These are phyloP conservation scores for Mucor lusitanicus DNA, from an alignment of 371 early-diverging fungal genomes.

Conservation along the genomic window DNA sequence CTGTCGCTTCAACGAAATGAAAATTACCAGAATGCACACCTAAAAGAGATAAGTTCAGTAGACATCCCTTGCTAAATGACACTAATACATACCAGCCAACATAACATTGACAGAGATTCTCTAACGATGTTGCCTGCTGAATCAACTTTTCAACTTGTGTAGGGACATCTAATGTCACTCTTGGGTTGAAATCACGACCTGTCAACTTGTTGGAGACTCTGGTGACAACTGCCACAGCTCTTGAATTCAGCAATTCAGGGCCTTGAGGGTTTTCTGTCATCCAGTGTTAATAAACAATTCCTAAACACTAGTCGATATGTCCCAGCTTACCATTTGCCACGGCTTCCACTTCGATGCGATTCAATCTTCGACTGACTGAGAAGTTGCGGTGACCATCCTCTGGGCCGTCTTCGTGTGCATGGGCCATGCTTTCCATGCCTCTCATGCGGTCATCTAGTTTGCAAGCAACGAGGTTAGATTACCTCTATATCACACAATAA, in stretches of 20 bases:
- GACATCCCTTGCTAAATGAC: background rate
- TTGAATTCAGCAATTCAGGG: constrained; percentile 52
- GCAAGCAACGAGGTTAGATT: background rate
- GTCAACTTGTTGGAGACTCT: constrained; percentile 81
- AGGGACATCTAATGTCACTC: constrained; percentile 79
- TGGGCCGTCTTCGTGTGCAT: constrained; percentile 40
- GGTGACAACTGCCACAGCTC: constrained; percentile 63
- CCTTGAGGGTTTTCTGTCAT: constrained; percentile 45
- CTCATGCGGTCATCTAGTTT: constrained; percentile 40
- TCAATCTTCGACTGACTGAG: constrained; percentile 50
- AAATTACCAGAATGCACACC: constrained; percentile 23
- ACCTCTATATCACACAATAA: no score
- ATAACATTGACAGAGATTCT: constrained; percentile 95
- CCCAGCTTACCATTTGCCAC: constrained; percentile 45
- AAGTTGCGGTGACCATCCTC: constrained; percentile 49
- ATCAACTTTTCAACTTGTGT: constrained; percentile 94
- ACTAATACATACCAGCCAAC: constrained; percentile 89
- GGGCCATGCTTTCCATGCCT: constrained; percentile 38
- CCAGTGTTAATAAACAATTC: background rate
- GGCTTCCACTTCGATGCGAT: constrained; percentile 51
- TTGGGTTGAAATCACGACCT: constrained; percentile 91
- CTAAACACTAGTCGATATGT: background rate
- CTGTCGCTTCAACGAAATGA: background rate
- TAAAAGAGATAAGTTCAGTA: background rate
- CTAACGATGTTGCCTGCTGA: constrained; percentile 90